These are phyloP conservation scores for Thalassia testudinum DNA, from an alignment of 116 monocot species.

Conservation along the genomic window DNA sequence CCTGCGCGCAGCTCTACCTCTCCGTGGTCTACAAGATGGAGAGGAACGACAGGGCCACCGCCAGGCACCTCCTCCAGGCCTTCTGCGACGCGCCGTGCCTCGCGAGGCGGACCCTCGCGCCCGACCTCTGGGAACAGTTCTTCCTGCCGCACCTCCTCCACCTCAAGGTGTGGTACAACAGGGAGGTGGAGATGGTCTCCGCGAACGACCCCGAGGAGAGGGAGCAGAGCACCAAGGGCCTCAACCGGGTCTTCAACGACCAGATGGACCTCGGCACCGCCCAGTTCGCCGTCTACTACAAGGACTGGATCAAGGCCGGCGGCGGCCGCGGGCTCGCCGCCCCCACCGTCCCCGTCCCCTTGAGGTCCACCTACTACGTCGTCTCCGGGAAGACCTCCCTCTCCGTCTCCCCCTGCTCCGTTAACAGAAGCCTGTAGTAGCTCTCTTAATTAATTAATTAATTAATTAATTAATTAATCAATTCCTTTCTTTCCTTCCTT, in stretches of 20 bases:
- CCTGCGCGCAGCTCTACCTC: conserved; percentile 61
- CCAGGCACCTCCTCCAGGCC: conserved; percentile 56
- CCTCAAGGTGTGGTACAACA: conserved; percentile 51
- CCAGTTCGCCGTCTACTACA: conserved; percentile 65
- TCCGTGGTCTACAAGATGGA: conserved; percentile 52
- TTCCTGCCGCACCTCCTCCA: conserved; percentile 75
- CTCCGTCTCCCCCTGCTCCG: conserved; percentile 12
- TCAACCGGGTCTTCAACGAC: conserved; percentile 54
- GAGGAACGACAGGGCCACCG: conserved; percentile 36
- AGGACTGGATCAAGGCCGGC: conserved; percentile 69
- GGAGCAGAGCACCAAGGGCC: conserved; percentile 26
- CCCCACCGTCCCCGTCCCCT: conserved; percentile 42
- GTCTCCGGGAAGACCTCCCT: conserved; percentile 15
- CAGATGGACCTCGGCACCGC: conserved; percentile 59
- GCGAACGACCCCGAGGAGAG: conserved; percentile 15
- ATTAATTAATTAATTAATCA: no score
- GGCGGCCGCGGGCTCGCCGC: conserved; percentile 13
- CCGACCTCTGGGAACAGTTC: conserved; percentile 75
- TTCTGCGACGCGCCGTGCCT: conserved; percentile 53
- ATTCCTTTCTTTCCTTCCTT: not conserved
- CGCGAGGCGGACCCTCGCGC: conserved; percentile 42
- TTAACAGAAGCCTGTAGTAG: conserved; percentile 45
- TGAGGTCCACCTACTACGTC: conserved; percentile 10
- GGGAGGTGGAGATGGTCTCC: conserved; percentile 30
- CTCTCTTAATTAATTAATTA: no score